Evolutionary conservation across 1,284 basidiomycete species (phyloP).

Genomic region (Moesziomyces antarcticus): DNA sequence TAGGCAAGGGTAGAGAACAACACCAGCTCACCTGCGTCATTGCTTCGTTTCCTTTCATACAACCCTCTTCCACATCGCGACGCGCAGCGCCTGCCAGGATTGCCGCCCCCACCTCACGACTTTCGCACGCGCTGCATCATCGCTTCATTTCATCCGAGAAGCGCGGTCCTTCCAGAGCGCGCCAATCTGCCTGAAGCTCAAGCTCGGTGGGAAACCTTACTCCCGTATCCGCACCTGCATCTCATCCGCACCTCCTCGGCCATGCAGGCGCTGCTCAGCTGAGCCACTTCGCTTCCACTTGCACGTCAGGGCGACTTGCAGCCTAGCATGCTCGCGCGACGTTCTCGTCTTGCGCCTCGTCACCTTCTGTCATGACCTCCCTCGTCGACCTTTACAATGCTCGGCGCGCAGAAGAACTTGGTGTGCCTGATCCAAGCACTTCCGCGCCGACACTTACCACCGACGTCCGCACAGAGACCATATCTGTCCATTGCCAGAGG

Average conservation of each 20-base stretch:
- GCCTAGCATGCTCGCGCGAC: conserved; percentile 1
- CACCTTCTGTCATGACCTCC: conserved; percentile 15
- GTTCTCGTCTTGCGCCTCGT: conserved; percentile 5
- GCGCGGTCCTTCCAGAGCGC: neutral
- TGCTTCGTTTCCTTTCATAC: no score
- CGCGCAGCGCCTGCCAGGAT: no score
- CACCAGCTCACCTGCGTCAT: neutral
- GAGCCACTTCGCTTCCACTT: neutral
- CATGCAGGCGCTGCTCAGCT: no score
- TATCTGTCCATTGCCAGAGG: neutral
- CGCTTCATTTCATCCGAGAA: neutral
- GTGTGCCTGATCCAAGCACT: neutral
- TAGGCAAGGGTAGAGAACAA: neutral
- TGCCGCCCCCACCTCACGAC: neutral
- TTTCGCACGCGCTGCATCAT: neutral
- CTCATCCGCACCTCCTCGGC: no score
- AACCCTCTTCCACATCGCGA: no score
- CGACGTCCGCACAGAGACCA: conserved; percentile 11
- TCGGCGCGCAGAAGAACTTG: conserved; percentile 17
- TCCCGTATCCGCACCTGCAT: no score
- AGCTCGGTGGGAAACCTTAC: neutral
- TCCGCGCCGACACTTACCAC: conserved; percentile 7
- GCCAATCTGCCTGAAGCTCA: neutral
- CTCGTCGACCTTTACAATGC: conserved; percentile 36
- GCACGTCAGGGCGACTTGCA: no score